phyloP scores from a whole-genome alignment of 495 filamentous ascomycete genomes.

The Clavariopsis aquatica region DNA sequence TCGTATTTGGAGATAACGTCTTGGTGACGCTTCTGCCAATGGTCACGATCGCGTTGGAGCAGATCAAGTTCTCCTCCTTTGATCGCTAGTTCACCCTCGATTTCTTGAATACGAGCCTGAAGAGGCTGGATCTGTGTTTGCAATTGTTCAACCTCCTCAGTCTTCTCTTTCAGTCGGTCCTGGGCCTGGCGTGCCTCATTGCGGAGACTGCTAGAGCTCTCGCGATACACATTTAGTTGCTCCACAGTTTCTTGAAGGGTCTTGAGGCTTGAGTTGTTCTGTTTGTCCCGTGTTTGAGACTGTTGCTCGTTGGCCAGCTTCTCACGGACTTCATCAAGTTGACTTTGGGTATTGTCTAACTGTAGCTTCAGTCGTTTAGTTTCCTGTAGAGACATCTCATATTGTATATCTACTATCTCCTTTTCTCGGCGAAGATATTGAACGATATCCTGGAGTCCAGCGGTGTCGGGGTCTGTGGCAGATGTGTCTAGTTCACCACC shows the following conservation, averaged over 20 bases:
- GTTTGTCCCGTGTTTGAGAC: slow-evolving; percentile 68
- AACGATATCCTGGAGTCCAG: slow-evolving; percentile 84
- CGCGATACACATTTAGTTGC: slow-evolving; percentile 90
- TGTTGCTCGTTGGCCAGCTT: slow-evolving; percentile 86
- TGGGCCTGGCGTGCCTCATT: slow-evolving; percentile 80
- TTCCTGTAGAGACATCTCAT: slow-evolving; percentile 83
- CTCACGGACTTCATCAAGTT: slow-evolving; percentile 81
- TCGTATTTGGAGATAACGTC: slow-evolving; percentile 95
- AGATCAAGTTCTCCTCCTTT: slow-evolving; percentile 84
- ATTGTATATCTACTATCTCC: slow-evolving; percentile 94
- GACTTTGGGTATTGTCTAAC: slow-evolving; percentile 77
- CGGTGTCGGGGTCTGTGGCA: slow-evolving; percentile 52
- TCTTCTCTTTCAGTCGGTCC: slow-evolving; percentile 70
- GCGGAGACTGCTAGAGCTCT: slow-evolving; percentile 85
- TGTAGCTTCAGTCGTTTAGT: slow-evolving; percentile 84
- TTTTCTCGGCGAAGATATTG: slow-evolving; percentile 92
- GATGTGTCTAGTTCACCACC: slow-evolving; percentile 52
- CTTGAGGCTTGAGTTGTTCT: slow-evolving; percentile 72
- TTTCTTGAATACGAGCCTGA: slow-evolving; percentile 70
- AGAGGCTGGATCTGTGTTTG: slow-evolving; percentile 77
- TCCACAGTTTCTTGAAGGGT: slow-evolving; percentile 91
- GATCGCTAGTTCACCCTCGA: slow-evolving; percentile 75
- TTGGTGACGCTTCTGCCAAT: slow-evolving; percentile 89
- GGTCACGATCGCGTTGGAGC: slow-evolving; percentile 81
- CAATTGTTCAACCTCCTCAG: slow-evolving; percentile 70